Conservation (phyloP, 352 stramenopile species). For the Globisporangium cylindrosporum region DNA sequence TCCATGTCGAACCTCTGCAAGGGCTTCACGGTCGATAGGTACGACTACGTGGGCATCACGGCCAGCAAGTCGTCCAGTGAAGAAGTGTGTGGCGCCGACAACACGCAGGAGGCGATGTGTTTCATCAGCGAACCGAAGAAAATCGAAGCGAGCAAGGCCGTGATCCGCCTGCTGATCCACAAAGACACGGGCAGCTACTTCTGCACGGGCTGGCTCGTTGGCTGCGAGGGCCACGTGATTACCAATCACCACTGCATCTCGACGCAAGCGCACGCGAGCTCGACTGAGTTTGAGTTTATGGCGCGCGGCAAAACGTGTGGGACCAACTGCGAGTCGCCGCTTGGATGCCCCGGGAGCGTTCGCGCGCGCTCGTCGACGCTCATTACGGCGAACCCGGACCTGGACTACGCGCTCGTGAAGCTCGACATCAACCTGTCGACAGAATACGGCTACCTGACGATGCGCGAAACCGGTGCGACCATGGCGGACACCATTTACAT, state of each 20-base stretch:
- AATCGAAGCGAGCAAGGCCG: slow-evolving; percentile 31
- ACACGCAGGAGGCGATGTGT: slow-evolving; percentile 62
- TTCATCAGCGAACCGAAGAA: slow-evolving; percentile 22
- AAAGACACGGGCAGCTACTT: slow-evolving; percentile 51
- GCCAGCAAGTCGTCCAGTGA: slow-evolving; percentile 26
- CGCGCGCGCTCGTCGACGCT: slow-evolving; percentile 29
- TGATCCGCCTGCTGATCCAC: slow-evolving; percentile 64
- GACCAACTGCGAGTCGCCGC: slow-evolving; percentile 27
- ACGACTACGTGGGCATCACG: slow-evolving; percentile 27
- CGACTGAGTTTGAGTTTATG: slow-evolving; percentile 70
- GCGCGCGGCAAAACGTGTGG: slow-evolving; percentile 40
- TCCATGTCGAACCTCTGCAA: slow-evolving; percentile 29
- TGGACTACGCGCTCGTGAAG: slow-evolving; percentile 76
- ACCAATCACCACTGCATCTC: slow-evolving; percentile 84
- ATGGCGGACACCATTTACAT: slow-evolving; percentile 63
- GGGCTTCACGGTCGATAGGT: slow-evolving; percentile 53
- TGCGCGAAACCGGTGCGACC: slow-evolving; percentile 41
- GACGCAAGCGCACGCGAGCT: slow-evolving; percentile 36
- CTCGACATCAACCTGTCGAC: slow-evolving; percentile 44
- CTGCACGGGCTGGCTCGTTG: slow-evolving; percentile 74
- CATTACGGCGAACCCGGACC: slow-evolving; percentile 27
- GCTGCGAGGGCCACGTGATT: slow-evolving; percentile 71
- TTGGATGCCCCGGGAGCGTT: slow-evolving; percentile 38
- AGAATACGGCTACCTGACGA: slow-evolving; percentile 53
- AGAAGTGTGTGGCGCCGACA: slow-evolving; percentile 57